A percentile compares a stretch with the other conserved stretches of the same genome.
Conservation (phyloP, 768 basidiomycete genomes). For the Macrolepiota albuminosa region DNA sequence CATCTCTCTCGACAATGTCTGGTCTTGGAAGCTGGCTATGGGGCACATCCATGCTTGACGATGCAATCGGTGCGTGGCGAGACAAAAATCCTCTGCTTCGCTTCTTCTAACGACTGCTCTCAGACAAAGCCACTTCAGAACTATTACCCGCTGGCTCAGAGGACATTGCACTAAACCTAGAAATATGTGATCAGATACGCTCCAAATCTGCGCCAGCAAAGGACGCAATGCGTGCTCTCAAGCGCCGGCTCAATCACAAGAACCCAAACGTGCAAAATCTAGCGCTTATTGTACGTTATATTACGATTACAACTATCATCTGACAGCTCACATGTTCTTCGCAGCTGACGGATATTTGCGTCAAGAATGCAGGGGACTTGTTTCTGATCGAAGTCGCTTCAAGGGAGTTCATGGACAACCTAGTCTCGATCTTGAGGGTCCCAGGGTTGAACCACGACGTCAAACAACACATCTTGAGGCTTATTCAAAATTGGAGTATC, state of each 20-base stretch:
- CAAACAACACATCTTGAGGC: conserved; percentile 68
- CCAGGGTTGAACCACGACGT: conserved; percentile 77
- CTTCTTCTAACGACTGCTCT: conserved; percentile 6
- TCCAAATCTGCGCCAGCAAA: conserved; percentile 84
- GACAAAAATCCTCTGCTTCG: background rate
- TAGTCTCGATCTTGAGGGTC: conserved; percentile 82
- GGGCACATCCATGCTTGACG: conserved; percentile 81
- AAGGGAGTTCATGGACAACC: conserved; percentile 90
- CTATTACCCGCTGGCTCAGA: conserved; percentile 76
- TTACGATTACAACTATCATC: background rate
- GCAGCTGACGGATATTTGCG: conserved; percentile 83
- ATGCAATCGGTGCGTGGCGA: conserved; percentile 64
- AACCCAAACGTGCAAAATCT: conserved; percentile 94
- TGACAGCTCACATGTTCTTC: conserved; percentile 1
- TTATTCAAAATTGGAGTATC: conserved; percentile 92
- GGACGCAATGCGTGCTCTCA: conserved; percentile 85
- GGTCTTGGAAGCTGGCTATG: conserved; percentile 67
- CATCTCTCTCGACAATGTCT: conserved; percentile 36
- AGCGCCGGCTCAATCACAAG: conserved; percentile 84
- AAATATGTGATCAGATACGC: conserved; percentile 95
- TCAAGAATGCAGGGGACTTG: conserved; percentile 96
- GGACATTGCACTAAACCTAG: conserved; percentile 90
- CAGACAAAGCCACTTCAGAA: conserved; percentile 95
- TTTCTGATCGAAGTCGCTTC: conserved; percentile 84
- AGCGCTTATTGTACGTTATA: conserved; percentile 67